phyloP scores from a whole-genome alignment of 306 rosid species.

The Ochetophila trinervis region DNA sequence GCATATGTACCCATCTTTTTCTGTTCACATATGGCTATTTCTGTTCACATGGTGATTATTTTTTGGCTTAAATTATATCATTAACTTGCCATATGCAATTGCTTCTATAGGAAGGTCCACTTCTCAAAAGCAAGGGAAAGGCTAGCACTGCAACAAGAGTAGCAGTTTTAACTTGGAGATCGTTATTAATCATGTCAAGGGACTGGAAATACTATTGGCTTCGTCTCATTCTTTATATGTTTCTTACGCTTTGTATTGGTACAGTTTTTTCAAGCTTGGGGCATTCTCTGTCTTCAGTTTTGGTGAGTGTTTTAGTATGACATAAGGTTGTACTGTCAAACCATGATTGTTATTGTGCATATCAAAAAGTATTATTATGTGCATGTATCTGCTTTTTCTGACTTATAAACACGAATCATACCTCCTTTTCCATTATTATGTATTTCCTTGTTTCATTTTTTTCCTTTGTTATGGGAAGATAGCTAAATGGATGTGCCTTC shows the following conservation, averaged over 20 bases:
- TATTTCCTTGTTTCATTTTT: too few relatives aligned
- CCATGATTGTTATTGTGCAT: too few relatives aligned
- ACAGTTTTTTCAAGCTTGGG: slow-evolving; percentile 93
- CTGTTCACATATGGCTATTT: background rate
- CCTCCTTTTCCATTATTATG: too few relatives aligned
- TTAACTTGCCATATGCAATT: slow-evolving; percentile 29
- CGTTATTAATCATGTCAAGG: slow-evolving; percentile 91
- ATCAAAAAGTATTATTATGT: background rate
- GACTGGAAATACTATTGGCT: slow-evolving; percentile 99
- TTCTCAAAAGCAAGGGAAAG: slow-evolving; percentile 91
- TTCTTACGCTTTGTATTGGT: slow-evolving; percentile 76
- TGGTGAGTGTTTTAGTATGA: slow-evolving; percentile 48
- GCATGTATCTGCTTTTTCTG: background rate
- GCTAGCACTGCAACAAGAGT: slow-evolving; percentile 68
- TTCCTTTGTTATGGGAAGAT: too few relatives aligned
- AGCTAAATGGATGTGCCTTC: too few relatives aligned
- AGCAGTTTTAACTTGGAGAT: slow-evolving; percentile 97
- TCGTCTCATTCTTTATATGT: slow-evolving; percentile 88
- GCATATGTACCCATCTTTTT: background rate
- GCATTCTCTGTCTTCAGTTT: slow-evolving; percentile 92
- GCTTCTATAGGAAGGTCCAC: slow-evolving; percentile 78
- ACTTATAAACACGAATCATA: too few relatives aligned
- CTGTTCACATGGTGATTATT: background rate
- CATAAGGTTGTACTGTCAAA: too few relatives aligned
- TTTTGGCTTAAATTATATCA: slow-evolving; percentile 16